Percentiles rank a stretch among this genome's conserved stretches.
Evolutionary conservation across 2,329 filamentous ascomycete genomes (phyloP).

Genomic region (Magnaporthiopsis poae): DNA sequence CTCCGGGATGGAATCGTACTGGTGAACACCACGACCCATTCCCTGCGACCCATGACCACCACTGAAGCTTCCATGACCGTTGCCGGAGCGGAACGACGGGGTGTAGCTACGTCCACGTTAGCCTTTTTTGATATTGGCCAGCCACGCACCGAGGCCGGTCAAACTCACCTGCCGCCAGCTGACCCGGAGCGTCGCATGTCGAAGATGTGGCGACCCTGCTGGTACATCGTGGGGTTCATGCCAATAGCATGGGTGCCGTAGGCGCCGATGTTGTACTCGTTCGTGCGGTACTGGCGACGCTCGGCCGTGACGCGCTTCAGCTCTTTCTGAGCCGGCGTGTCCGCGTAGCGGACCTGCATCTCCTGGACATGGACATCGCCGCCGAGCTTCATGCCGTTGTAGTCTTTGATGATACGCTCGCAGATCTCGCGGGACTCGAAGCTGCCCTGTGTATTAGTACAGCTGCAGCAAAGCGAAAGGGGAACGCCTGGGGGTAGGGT

Average conservation of each 20-base stretch:
- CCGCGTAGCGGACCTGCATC: slow-evolving; percentile 90
- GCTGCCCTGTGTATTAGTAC: slow-evolving; percentile 34
- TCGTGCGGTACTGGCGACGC: slow-evolving; percentile 87
- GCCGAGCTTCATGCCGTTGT: slow-evolving; percentile 68
- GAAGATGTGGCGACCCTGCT: slow-evolving; percentile 25
- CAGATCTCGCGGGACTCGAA: slow-evolving; percentile 85
- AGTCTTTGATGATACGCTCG: slow-evolving; percentile 77
- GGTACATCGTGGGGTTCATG: slow-evolving; percentile 39
- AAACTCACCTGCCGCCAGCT: slow-evolving; percentile 1
- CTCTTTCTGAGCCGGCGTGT: slow-evolving; percentile 92
- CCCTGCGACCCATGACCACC: slow-evolving; percentile 2
- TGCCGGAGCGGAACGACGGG: slow-evolving; percentile 4
- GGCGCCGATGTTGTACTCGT: slow-evolving; percentile 77
- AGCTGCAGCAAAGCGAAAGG: slow-evolving; percentile 15
- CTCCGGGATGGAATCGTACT: slow-evolving; percentile 3
- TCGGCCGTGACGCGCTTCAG: slow-evolving; percentile 93
- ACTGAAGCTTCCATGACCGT: slow-evolving; percentile 1
- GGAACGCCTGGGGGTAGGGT: slow-evolving; percentile 1
- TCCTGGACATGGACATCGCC: slow-evolving; percentile 61
- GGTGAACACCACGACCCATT: slow-evolving; percentile 1
- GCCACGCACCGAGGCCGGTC: neutral
- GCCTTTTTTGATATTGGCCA: too few relatives aligned
- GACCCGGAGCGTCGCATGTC: slow-evolving; percentile 22
- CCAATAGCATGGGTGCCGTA: slow-evolving; percentile 55
- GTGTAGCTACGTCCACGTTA: neutral